Percentiles rank a stretch among this genome's conserved stretches.
Conservation (phyloP, 1,284 basidiomycete genomes). For the Irpex sp. region DNA sequence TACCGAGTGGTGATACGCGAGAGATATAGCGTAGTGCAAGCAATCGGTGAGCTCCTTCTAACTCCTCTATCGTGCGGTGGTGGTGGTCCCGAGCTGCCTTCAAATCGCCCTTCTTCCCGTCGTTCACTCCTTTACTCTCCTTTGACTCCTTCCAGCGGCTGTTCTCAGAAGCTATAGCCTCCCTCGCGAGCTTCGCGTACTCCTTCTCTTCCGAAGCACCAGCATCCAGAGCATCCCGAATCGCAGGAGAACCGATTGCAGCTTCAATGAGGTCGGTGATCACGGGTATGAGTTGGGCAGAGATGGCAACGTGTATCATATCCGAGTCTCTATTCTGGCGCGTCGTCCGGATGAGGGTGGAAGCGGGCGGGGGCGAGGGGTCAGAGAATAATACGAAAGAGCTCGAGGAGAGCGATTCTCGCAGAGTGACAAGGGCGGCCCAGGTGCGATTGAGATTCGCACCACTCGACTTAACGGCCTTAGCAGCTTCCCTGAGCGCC, state of each 20-base stretch:
- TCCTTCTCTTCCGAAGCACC: slow-evolving; percentile 64
- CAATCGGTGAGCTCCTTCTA: slow-evolving; percentile 40
- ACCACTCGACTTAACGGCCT: slow-evolving; percentile 59
- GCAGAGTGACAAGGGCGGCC: slow-evolving; percentile 57
- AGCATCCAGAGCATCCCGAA: slow-evolving; percentile 68
- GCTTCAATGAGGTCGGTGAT: slow-evolving; percentile 64
- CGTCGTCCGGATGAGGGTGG: slow-evolving; percentile 40
- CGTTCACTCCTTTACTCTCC: slow-evolving; percentile 12
- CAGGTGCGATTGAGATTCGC: slow-evolving; percentile 71
- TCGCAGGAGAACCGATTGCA: slow-evolving; percentile 49
- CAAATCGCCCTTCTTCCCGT: slow-evolving; percentile 5
- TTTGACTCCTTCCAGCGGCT: slow-evolving; percentile 51
- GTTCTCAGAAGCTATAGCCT: slow-evolving; percentile 53
- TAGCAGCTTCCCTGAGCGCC: slow-evolving; percentile 54
- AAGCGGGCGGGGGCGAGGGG: slow-evolving; percentile 58
- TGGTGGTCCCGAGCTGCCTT: slow-evolving; percentile 37
- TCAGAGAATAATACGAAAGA: slow-evolving; percentile 54
- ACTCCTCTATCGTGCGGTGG: slow-evolving; percentile 32
- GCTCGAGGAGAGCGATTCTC: slow-evolving; percentile 41
- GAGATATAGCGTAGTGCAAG: slow-evolving; percentile 30
- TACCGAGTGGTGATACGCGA: slow-evolving; percentile 43
- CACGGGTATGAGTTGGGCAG: slow-evolving; percentile 75
- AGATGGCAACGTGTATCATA: slow-evolving; percentile 46
- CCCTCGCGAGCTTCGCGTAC: slow-evolving; percentile 53
- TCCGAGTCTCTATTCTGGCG: slow-evolving; percentile 35